Conservation (phyloP, 2,329 filamentous ascomycete genomes). For the Fusarium sp. region DNA sequence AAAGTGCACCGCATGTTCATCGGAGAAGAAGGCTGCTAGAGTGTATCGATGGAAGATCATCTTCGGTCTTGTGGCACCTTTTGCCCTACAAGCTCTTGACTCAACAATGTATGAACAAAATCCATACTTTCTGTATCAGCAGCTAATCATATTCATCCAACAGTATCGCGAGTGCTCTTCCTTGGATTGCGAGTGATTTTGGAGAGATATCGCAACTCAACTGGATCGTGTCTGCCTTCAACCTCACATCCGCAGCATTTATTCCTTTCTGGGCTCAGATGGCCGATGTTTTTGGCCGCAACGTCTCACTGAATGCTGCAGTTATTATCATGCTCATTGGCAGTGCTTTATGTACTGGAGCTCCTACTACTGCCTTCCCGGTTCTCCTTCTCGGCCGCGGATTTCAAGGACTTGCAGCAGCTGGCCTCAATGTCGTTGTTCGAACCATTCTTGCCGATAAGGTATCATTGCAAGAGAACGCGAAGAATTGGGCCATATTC, state of each 20-base stretch:
- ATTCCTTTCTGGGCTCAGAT: slow-evolving; percentile 76
- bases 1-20: slow-evolving; percentile 51
- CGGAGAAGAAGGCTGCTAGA: slow-evolving; percentile 52
- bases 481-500: slow-evolving; percentile 73
- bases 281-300: slow-evolving; percentile 74
- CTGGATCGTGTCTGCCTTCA: slow-evolving; percentile 79
- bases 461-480: slow-evolving; percentile 71
- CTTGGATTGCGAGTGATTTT: slow-evolving; percentile 74
- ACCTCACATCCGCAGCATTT: slow-evolving; percentile 75
- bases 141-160: slow-evolving; percentile 12
- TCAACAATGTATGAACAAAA: slow-evolving; percentile 65
- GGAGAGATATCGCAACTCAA: slow-evolving; percentile 70
- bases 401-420: slow-evolving; percentile 72
- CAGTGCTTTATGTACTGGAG: slow-evolving; percentile 71
- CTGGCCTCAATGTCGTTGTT: slow-evolving; percentile 72
- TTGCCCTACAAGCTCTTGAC: slow-evolving; percentile 73
- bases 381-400: slow-evolving; percentile 74
- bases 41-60: slow-evolving; percentile 71
- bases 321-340: slow-evolving; percentile 71
- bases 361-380: slow-evolving; percentile 66
- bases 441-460: slow-evolving; percentile 75
- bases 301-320: slow-evolving; percentile 68
- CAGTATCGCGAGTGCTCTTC: slow-evolving; percentile 55
- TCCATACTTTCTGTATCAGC: background rate
- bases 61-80: slow-evolving; percentile 70